Evolutionary conservation across 2,329 filamentous ascomycete genomes (phyloP).

Genomic region (Monascus ruber): DNA sequence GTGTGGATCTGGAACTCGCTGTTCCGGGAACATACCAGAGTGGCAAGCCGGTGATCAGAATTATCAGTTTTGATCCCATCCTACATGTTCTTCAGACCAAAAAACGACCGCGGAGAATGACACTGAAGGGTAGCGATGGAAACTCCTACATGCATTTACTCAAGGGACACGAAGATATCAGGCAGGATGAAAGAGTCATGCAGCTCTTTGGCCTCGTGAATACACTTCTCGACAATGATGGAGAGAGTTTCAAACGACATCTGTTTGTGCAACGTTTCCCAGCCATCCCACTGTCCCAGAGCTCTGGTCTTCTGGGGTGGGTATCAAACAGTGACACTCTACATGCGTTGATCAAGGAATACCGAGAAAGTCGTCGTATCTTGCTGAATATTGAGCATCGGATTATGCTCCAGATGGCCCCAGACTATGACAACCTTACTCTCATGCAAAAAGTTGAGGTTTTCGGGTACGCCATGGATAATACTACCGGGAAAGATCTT

Average conservation of each 20-base stretch:
- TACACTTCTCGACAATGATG: conserved; percentile 83
- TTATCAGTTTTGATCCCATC: conserved; percentile 80
- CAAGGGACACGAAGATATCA: conserved; percentile 99
- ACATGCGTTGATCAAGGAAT: conserved; percentile 92
- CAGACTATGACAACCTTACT: conserved; percentile 95
- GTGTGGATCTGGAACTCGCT: conserved; percentile 76
- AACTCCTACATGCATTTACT: conserved; percentile 76
- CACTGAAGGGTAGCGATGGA: conserved; percentile 79
- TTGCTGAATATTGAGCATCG: conserved; percentile 97
- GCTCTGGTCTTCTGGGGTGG: conserved; percentile 90
- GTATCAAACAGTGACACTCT: conserved; percentile 96
- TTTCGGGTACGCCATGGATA: conserved; percentile 97
- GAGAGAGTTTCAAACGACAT: conserved; percentile 93
- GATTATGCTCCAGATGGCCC: conserved; percentile 99
- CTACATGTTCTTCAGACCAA: conserved; percentile 93
- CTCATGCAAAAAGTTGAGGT: conserved; percentile 99
- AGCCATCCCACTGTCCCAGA: conserved; percentile 93
- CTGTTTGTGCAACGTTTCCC: conserved; percentile 93
- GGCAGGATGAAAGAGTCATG: conserved; percentile 98
- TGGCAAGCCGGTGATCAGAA: conserved; percentile 66
- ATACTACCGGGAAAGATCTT: conserved; percentile 95
- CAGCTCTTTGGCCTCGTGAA: conserved; percentile 97
- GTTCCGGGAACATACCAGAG: conserved; percentile 93
- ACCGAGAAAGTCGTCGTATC: conserved; percentile 93
- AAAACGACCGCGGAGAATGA: conserved; percentile 84